phyloP scores from a whole-genome alignment of 2,329 filamentous ascomycete species.

The Hypoxylon rubiginosum region DNA sequence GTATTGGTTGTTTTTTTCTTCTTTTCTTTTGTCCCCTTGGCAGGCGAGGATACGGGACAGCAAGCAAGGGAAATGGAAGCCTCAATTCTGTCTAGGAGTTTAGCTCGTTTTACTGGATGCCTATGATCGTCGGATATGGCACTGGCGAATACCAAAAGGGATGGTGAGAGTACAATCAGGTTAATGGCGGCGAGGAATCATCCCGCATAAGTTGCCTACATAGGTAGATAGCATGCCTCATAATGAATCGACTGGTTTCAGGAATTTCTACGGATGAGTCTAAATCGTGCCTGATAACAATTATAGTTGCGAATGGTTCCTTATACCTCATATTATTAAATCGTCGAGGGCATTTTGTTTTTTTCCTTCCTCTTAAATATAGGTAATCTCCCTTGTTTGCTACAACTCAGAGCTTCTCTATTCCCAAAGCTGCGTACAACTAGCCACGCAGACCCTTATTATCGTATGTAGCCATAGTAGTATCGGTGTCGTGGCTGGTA shows the following conservation, averaged over 20 bases:
- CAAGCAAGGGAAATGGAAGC: constrained; percentile 20
- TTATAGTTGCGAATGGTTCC: background rate
- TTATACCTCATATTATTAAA: background rate
- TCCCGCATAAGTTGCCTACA: too few species aligned
- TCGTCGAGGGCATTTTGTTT: too few species aligned
- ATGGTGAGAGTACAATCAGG: background rate
- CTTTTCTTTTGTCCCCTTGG: constrained; percentile 39
- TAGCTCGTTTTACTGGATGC: constrained; percentile 14
- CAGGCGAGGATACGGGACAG: constrained; percentile 15
- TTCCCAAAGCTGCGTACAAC: background rate
- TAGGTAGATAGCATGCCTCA: constrained; percentile 32
- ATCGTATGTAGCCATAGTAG: background rate
- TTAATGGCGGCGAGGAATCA: constrained; percentile 24
- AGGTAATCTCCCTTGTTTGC: background rate
- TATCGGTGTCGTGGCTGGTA: background rate
- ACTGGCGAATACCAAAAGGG: background rate
- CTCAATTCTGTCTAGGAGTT: constrained; percentile 19
- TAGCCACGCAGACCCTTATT: background rate
- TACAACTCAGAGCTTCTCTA: background rate
- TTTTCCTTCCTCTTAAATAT: too few species aligned
- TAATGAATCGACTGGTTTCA: constrained; percentile 29
- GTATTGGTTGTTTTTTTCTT: background rate
- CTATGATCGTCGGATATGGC: background rate
- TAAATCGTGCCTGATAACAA: background rate
- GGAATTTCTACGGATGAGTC: background rate